Evolutionary conservation across 2,329 filamentous ascomycete species (phyloP).

Genomic region (Calonectria hongkongensis): DNA sequence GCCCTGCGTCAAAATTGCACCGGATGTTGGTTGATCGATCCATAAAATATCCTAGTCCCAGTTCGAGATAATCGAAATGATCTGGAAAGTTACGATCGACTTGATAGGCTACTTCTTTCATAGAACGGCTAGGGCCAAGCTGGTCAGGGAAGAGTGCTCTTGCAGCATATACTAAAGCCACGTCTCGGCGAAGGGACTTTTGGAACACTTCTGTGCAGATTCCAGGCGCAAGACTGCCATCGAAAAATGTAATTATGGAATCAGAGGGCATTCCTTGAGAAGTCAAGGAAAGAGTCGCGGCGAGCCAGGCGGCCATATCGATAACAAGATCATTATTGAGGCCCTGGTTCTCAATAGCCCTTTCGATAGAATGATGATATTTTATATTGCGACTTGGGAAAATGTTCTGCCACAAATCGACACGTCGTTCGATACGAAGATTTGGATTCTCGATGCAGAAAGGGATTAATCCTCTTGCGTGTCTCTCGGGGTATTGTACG

Average conservation of each 20-base stretch:
- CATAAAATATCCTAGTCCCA: neutral
- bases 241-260: neutral
- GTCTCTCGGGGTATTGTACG: neutral
- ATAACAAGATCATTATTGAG: neutral
- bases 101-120: neutral
- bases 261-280: neutral
- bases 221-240: neutral
- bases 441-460: slow-evolving; percentile 36
- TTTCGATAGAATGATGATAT: too few relatives aligned
- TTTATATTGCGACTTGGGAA: neutral
- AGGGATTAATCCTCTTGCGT: slow-evolving; percentile 17
- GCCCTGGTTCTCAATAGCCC: too few relatives aligned
- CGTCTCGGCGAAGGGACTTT: neutral
- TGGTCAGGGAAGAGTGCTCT: too few relatives aligned
- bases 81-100: neutral
- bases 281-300: neutral
- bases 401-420: slow-evolving; percentile 16
- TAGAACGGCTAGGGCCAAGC: neutral
- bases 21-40: neutral
- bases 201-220: neutral
- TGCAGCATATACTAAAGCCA: neutral
- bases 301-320: neutral
- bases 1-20: neutral
- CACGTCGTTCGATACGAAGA: slow-evolving; percentile 38
- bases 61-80: neutral